A percentile compares a stretch with the other conserved stretches of the same genome.
These are phyloP conservation scores for Polygonum aviculare DNA, from an alignment of 148 eudicot genomes.

Conservation along the genomic window DNA sequence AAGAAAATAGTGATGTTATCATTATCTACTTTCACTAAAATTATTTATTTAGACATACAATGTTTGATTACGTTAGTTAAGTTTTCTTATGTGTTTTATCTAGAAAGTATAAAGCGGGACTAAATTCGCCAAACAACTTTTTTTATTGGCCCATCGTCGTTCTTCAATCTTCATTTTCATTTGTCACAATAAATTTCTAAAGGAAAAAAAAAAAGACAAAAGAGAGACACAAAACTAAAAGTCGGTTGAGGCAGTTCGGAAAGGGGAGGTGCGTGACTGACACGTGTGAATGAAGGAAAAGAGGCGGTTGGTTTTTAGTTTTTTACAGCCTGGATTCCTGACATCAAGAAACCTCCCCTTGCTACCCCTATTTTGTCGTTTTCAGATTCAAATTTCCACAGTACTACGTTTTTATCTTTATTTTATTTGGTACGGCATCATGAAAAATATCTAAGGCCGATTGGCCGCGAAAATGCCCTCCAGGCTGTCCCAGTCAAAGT, in stretches of 20 bases:
- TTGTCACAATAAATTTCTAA: no score
- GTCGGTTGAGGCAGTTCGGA: not conserved
- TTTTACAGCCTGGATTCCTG: not conserved
- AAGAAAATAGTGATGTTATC: no score
- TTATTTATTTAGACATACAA: no score
- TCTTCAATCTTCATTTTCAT: no score
- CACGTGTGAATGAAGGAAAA: slow-evolving; percentile 5
- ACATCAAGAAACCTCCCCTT: not conserved
- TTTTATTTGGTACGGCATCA: not conserved
- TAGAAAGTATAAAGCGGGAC: no score
- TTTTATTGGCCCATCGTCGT: no score
- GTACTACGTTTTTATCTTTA: not conserved
- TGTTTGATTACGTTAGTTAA: no score
- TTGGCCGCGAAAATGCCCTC: slow-evolving; percentile 15
- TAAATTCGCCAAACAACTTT: no score
- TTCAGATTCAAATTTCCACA: not conserved
- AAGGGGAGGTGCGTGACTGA: slow-evolving; percentile 3
- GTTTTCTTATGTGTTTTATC: no score
- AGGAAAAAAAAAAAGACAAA: not conserved
- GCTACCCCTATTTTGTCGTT: not conserved
- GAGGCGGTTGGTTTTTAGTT: not conserved
- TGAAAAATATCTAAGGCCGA: not conserved
- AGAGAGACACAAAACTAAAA: not conserved
- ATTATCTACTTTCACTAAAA: no score
- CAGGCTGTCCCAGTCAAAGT: slow-evolving; percentile 42